Conservation (phyloP, 1,284 basidiomycete species). For the Caloboletus firmus region DNA sequence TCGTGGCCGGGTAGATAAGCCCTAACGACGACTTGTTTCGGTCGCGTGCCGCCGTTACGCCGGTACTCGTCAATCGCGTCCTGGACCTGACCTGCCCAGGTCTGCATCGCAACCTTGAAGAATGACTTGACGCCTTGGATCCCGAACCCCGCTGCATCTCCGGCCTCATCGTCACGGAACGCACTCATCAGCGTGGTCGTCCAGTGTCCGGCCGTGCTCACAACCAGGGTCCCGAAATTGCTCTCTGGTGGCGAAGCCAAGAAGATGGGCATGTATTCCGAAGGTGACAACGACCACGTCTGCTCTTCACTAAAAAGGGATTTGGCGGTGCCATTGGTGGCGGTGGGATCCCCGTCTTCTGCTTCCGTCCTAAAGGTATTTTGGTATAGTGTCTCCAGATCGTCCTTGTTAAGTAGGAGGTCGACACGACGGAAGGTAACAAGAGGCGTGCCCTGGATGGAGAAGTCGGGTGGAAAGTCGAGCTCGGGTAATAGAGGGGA, state of each 20-base stretch:
- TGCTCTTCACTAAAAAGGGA: slow-evolving; percentile 55
- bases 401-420: slow-evolving; percentile 50
- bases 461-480: slow-evolving; percentile 49
- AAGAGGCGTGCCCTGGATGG: slow-evolving; percentile 56
- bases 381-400: slow-evolving; percentile 49
- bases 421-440: slow-evolving; percentile 65
- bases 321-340: slow-evolving; percentile 20
- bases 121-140: slow-evolving; percentile 53
- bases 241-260: slow-evolving; percentile 44
- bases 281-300: slow-evolving; percentile 52
- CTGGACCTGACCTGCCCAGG: slow-evolving; percentile 55
- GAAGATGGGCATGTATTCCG: slow-evolving; percentile 54
- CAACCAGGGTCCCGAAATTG: slow-evolving; percentile 59
- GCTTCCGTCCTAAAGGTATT: slow-evolving; percentile 15
- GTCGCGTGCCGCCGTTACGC: slow-evolving; percentile 30
- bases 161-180: slow-evolving; percentile 40
- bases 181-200: slow-evolving; percentile 55
- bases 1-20: slow-evolving; percentile 68
- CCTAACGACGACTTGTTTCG: slow-evolving; percentile 53
- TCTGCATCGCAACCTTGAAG: slow-evolving; percentile 52
- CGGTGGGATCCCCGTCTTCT: slow-evolving; percentile 11
- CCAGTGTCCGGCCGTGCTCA: slow-evolving; percentile 68
- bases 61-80: slow-evolving; percentile 30
- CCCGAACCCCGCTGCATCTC: slow-evolving; percentile 42
- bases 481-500: slow-evolving; percentile 42